A percentile compares a stretch with the other conserved stretches of the same genome.
Evolutionary conservation across 2,329 filamentous ascomycete species (phyloP).

Genomic region (Alternaria novae-zelandiae): DNA sequence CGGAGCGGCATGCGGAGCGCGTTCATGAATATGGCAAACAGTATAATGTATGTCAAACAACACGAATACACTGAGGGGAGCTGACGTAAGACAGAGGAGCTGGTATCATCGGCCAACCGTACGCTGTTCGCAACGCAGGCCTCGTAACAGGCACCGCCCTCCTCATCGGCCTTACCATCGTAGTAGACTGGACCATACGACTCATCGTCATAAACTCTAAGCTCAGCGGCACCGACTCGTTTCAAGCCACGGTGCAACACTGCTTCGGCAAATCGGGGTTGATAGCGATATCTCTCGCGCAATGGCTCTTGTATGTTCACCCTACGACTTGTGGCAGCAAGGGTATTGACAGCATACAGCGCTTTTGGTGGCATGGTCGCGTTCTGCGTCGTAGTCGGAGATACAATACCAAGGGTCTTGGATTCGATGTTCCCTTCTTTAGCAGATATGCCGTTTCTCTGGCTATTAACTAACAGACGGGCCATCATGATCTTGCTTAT

Average conservation of each 20-base stretch:
- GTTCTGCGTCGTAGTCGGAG: slow-evolving; percentile 96
- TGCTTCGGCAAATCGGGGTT: slow-evolving; percentile 90
- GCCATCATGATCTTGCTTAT: slow-evolving; percentile 89
- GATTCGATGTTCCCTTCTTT: slow-evolving; percentile 81
- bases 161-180: slow-evolving; percentile 77
- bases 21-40: slow-evolving; percentile 99
- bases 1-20: slow-evolving; percentile 86
- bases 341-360: slow-evolving; percentile 46
- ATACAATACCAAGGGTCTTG: slow-evolving; percentile 92
- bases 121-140: slow-evolving; percentile 93
- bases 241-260: slow-evolving; percentile 93
- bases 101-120: slow-evolving; percentile 81
- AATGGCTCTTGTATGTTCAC: slow-evolving; percentile 80
- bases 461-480: slow-evolving; percentile 79
- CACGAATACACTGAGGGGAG: neutral
- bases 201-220: slow-evolving; percentile 98
- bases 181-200: slow-evolving; percentile 96
- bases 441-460: slow-evolving; percentile 74
- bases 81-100: slow-evolving; percentile 57
- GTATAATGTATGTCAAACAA: slow-evolving; percentile 70
- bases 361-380: slow-evolving; percentile 99
- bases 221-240: slow-evolving; percentile 89
- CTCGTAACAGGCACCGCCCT: slow-evolving; percentile 80
- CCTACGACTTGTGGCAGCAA: neutral
- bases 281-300: slow-evolving; percentile 87